phyloP scores from a whole-genome alignment of 1,284 basidiomycete genomes.

The Porodaedalea pini region DNA sequence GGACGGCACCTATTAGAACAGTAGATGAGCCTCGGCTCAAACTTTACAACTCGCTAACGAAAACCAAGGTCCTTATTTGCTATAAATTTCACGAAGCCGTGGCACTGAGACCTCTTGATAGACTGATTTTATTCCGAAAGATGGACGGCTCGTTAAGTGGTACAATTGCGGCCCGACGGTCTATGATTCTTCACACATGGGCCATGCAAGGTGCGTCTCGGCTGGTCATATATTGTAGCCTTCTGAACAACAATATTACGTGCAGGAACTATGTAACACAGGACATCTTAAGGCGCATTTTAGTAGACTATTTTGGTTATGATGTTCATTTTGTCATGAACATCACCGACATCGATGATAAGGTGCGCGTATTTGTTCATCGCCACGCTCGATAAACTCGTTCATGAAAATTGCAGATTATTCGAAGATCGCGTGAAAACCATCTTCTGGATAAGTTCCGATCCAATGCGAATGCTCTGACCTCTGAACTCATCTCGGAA shows the following conservation, averaged over 20 bases:
- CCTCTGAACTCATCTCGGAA: slow-evolving; percentile 55
- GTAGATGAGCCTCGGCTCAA: slow-evolving; percentile 65
- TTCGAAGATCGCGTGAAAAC: slow-evolving; percentile 82
- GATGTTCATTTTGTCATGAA: slow-evolving; percentile 99
- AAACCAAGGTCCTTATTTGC: slow-evolving; percentile 59
- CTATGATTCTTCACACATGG: slow-evolving; percentile 98
- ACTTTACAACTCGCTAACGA: slow-evolving; percentile 93
- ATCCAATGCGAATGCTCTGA: slow-evolving; percentile 52
- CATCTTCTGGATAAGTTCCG: slow-evolving; percentile 72
- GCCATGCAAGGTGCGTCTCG: slow-evolving; percentile 82
- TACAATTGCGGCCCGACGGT: slow-evolving; percentile 99
- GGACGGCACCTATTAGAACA: slow-evolving; percentile 32
- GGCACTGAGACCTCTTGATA: slow-evolving; percentile 30
- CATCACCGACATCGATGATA: slow-evolving; percentile 99
- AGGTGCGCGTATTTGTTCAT: slow-evolving; percentile 52
- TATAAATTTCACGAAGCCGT: slow-evolving; percentile 4
- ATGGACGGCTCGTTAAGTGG: slow-evolving; percentile 92
- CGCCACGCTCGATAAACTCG: slow-evolving; percentile 13
- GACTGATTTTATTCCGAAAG: slow-evolving; percentile 81
- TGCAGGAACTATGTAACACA: slow-evolving; percentile 96
- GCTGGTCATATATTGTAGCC: background rate
- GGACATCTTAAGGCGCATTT: slow-evolving; percentile 89
- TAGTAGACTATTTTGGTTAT: slow-evolving; percentile 96
- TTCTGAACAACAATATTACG: slow-evolving; percentile 18
- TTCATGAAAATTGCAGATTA: slow-evolving; percentile 60